Evolutionary conservation across 768 basidiomycete species (phyloP), one percentile per base, ranked within the genome.

Genomic region (Chlorophyllum brunneum): DNA sequence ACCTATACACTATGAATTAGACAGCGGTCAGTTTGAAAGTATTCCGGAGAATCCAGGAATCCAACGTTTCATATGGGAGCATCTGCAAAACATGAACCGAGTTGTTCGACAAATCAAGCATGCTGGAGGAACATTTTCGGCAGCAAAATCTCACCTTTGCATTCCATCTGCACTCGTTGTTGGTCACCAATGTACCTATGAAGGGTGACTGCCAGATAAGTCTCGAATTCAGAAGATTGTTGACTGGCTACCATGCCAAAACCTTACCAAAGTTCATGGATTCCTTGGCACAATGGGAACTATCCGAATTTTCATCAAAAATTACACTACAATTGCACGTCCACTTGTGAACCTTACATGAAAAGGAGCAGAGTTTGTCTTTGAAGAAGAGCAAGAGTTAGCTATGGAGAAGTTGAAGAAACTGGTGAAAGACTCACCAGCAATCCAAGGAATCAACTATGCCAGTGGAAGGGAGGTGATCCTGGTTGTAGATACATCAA

Each of bases 51-150:
- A 55, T 18, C 54, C 46, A 30, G 16, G n/a, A 0, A 55, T 54
- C 1, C 23, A 26, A 1, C 42, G 57, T 0, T 78, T 78, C 42
- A 60, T 77, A 0, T 75, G 65, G 62, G 61, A 50, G 51, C 56
- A 57, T 23, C 37, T 52, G 20, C 29, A 52, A 34, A 36, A 42
- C 39, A 50, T 56, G 29, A 51, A 58, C n/a, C 29, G 53, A 4
- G 53, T 4, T 16, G n/a, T 67, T 0, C 64, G 68, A 5, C 30
- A 56, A 0, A 46, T 70, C 3, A 58, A 63, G 29, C 62, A 69
- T 30, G 57, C 62, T 0, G 66, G 71, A 1, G 64, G 56, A 0
- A 75, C n/a, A n/a, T n/a, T n/a, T n/a, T n/a, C 67, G 0, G 65
- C 62, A 0, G 54, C 61, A 4, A 76, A 76, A 39, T 51, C 67